Evolutionary conservation across 2,329 filamentous ascomycete species (phyloP), one percentile per base, ranked within the genome.

Genomic region (Leptodontidium sp.): DNA sequence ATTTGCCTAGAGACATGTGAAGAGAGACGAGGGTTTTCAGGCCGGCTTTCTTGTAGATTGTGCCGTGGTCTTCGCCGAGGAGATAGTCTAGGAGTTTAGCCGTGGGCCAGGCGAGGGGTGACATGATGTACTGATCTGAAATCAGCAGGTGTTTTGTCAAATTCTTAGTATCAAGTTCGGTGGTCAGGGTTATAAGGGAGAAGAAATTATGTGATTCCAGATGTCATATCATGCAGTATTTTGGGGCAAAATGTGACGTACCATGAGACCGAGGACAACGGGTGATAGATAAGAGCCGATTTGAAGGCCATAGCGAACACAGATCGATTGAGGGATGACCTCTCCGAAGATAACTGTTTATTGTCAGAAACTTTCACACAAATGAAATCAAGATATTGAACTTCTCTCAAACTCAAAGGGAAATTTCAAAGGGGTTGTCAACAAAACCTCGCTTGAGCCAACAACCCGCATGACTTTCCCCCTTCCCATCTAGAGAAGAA

Each of bases 1-100:
- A 91, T 57, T 93, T 90, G 32, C 96, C 96, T 14, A 98, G 83
- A 1, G 93, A 97, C 81, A 97, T 94, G 83, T 99, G 96, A 14
- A 99, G 85, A 0, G 94, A 97, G 35, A 99, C 96, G 35, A 99
- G 85, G 0, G 96, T 98, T 84, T 99, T 99, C 74, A 99, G 83
- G 0, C 96, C 96, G 70, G 94, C 94, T 84, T 98, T 99, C 83
- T 98, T 98, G 88, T 99, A 99, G 52, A 95, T 90, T 0, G 94
- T 98, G 64, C 95, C 95, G 79, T 98, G 95, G 77, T 98, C 95
- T 81, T 97, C 92, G 69, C 96, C 96, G 3, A 99, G 88, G 8
- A 98, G 87, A 82, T 89, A 93, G 81, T 99, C 96, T 75, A 99
- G 91, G 21, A 99, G 88, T 81, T 98, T 97, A 24, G 96, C 96